Evolutionary conservation across 495 filamentous ascomycete species (phyloP), one percentile per base, ranked within the genome.

Genomic region (Penicillium robsamsonii): DNA sequence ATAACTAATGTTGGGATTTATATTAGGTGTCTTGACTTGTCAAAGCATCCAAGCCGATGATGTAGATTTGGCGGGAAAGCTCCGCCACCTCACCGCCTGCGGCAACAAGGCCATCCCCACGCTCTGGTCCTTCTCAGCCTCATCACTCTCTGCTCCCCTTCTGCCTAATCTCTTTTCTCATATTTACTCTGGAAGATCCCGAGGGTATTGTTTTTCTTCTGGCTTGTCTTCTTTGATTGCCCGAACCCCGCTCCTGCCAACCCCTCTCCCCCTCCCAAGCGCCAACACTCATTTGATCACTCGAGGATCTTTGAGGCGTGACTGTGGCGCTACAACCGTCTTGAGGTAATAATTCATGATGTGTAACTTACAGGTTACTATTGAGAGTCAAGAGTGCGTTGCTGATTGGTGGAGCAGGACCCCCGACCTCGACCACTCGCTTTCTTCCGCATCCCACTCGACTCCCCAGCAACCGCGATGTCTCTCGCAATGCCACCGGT

Each of bases 401-500:
- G 55, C 50, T 38, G 30, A 48, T 11, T 6, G 12, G 13, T 20
- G n/a, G 11, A 20, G 5, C 5, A 27, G 31, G 37, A 9, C 7
- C 30, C 31, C 18, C 31, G 33, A 29, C 53, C 40, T 56, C 49
- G 45, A 42, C 42, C 43, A 22, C 47, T 46, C 45, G 31, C 47
- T 44, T 31, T 30, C 42, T 46, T 44, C n/a, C 31, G 41, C 46
- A 33, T 18, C 47, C 18, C 27, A 42, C 48, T 24, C 41, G 37
- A 25, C 33, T 22, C 59, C 53, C 57, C 60, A 53, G 62, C 50
- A 64, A 55, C 20, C 62, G 67, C 51, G 43, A 77, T 77, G 75
- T 51, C 73, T 42, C 66, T 63, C 38, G 41, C 69, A n/a, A 70
- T 76, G 57, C 70, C 71, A 3, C 72, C 74, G 50, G 65, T 78